These are phyloP conservation scores for Apiotrichum siamense DNA, from an alignment of 1,284 basidiomycete species.

Conservation along the genomic window DNA sequence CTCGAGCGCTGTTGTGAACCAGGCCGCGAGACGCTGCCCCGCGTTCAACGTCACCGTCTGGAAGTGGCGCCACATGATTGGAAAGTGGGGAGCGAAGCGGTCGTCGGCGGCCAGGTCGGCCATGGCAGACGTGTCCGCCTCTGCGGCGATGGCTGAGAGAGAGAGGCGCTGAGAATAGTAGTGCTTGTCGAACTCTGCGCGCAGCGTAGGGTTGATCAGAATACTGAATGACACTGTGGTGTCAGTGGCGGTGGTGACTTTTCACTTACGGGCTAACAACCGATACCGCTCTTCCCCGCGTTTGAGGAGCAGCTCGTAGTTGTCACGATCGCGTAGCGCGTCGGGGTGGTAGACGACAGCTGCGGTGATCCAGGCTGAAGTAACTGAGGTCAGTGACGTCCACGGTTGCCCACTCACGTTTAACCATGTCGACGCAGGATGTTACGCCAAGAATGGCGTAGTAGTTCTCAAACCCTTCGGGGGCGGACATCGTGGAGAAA, in stretches of 20 bases:
- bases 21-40: neutral
- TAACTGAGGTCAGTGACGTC: neutral
- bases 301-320: neutral
- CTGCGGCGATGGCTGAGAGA: neutral
- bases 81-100: neutral
- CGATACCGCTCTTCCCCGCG: neutral
- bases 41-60: neutral
- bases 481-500: neutral
- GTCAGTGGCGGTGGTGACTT: neutral
- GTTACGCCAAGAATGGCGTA: neutral
- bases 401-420: neutral
- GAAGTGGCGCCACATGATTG: neutral
- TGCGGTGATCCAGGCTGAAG: neutral
- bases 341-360: neutral
- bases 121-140: neutral
- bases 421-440: neutral
- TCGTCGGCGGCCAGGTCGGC: neutral
- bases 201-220: neutral
- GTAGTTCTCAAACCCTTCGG: neutral
- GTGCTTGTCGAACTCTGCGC: neutral
- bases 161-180: neutral
- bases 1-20: neutral
- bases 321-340: neutral
- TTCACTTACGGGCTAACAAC: neutral
- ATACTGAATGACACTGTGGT: conserved; percentile 1